phyloP scores from a whole-genome alignment of 257 asterid genomes.

The Solanum megistacrolobum region DNA sequence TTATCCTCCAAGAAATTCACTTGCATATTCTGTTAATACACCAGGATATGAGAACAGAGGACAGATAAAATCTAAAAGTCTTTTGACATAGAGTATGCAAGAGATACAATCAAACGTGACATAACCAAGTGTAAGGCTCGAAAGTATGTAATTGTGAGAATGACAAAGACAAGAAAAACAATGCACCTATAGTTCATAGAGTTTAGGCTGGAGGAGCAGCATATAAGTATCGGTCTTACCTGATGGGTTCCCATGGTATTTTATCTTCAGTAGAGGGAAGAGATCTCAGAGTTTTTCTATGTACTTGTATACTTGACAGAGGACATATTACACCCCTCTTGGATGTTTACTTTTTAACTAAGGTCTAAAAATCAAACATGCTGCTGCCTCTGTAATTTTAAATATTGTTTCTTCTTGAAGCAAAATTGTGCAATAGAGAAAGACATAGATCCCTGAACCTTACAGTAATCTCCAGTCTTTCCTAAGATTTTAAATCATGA shows the following conservation, averaged over 20 bases:
- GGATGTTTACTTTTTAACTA: neutral
- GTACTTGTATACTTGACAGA: neutral
- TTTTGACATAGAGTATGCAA: neutral
- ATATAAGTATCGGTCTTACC: neutral
- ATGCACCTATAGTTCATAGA: neutral
- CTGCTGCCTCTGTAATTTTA: neutral
- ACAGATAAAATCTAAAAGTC: neutral
- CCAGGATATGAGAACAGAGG: neutral
- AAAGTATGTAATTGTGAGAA: neutral
- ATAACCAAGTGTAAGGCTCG: neutral
- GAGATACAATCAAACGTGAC: neutral
- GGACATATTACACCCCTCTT: neutral
- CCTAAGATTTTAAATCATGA: neutral
- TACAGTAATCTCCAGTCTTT: neutral
- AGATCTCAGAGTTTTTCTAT: neutral
- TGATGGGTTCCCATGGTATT: neutral
- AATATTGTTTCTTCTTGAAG: neutral
- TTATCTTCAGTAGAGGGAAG: neutral
- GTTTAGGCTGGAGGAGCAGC: neutral
- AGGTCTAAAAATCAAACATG: neutral
- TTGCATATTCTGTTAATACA: conserved; percentile 31
- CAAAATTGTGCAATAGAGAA: neutral
- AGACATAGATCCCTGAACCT: neutral
- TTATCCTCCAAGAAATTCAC: conserved; percentile 53
- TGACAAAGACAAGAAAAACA: neutral